These are phyloP conservation scores for Raphanus raphanistrum DNA, from an alignment of 345 rosid species.

Conservation along the genomic window DNA sequence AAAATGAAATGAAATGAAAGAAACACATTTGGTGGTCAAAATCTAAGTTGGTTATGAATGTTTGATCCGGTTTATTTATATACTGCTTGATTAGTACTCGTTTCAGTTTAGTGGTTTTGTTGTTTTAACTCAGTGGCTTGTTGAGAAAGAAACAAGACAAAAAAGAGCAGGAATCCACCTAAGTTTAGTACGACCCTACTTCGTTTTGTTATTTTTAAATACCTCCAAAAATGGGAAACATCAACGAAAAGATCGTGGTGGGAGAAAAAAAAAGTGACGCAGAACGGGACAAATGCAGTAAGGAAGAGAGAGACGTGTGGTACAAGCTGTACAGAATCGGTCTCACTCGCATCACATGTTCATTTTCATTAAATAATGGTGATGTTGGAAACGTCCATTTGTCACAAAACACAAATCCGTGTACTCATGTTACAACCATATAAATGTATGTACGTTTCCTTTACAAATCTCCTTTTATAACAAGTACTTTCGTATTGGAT, in stretches of 20 bases:
- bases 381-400: conserved; percentile 12
- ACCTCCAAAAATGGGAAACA: conserved; percentile 28
- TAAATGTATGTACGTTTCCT: not conserved
- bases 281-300: conserved; percentile 19
- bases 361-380: conserved; percentile 16
- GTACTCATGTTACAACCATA: not conserved
- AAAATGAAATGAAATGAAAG: not conserved
- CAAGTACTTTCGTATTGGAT: conserved; percentile 18
- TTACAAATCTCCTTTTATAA: not conserved
- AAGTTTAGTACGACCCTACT: conserved; percentile 15
- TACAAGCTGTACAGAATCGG: conserved; percentile 27
- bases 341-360: conserved; percentile 33
- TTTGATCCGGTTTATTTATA: not conserved
- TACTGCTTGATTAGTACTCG: not conserved
- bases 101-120: conserved; percentile 14
- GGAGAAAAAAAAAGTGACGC: conserved; percentile 18
- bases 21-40: conserved; percentile 9
- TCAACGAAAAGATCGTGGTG: conserved; percentile 31
- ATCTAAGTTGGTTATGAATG: not conserved
- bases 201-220: conserved; percentile 26
- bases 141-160: conserved; percentile 2
- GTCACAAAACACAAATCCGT: conserved; percentile 6
- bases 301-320: conserved; percentile 27
- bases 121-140: not conserved
- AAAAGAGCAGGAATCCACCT: conserved; percentile 7